phyloP scores from a whole-genome alignment of 2,329 filamentous ascomycete species.

The Epichloe sp. region DNA sequence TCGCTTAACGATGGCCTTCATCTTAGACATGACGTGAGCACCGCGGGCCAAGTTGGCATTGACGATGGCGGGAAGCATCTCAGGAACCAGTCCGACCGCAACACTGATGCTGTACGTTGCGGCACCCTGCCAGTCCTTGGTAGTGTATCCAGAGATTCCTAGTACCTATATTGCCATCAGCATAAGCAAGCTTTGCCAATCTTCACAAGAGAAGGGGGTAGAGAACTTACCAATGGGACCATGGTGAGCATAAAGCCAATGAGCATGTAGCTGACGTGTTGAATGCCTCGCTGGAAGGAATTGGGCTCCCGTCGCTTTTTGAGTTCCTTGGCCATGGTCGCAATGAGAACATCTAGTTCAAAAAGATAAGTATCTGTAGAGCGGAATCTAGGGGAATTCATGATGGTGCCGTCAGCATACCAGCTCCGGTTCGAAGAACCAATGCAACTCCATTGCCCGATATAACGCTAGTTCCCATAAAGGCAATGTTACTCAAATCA shows the following conservation, averaged over 20 bases:
- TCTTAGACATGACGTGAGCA: slow-evolving; percentile 15
- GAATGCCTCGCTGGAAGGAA: slow-evolving; percentile 16
- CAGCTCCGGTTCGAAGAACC: slow-evolving; percentile 13
- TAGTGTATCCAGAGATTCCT: slow-evolving; percentile 13
- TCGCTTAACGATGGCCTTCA: slow-evolving; percentile 23
- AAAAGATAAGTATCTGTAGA: background rate
- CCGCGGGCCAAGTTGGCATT: slow-evolving; percentile 17
- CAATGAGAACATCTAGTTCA: slow-evolving; percentile 12
- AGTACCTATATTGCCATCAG: slow-evolving; percentile 8
- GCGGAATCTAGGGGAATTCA: no score
- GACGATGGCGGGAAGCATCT: slow-evolving; percentile 19
- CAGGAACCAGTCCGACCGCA: slow-evolving; percentile 16
- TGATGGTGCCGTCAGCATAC: slow-evolving; percentile 1
- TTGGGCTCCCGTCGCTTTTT: slow-evolving; percentile 12
- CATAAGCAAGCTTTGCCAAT: background rate
- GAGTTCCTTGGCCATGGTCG: slow-evolving; percentile 14
- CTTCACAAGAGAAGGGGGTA: background rate
- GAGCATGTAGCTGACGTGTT: slow-evolving; percentile 17
- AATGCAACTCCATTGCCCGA: slow-evolving; percentile 15
- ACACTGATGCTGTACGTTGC: slow-evolving; percentile 18
- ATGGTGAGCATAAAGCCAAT: slow-evolving; percentile 18
- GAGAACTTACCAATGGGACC: slow-evolving; percentile 15
- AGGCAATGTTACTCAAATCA: slow-evolving; percentile 14
- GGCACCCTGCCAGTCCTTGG: slow-evolving; percentile 14
- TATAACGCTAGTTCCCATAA: slow-evolving; percentile 17